Base-by-base conservation (phyloP, 2,329 filamentous ascomycete species). In the Verticillium isaacii region DNA sequence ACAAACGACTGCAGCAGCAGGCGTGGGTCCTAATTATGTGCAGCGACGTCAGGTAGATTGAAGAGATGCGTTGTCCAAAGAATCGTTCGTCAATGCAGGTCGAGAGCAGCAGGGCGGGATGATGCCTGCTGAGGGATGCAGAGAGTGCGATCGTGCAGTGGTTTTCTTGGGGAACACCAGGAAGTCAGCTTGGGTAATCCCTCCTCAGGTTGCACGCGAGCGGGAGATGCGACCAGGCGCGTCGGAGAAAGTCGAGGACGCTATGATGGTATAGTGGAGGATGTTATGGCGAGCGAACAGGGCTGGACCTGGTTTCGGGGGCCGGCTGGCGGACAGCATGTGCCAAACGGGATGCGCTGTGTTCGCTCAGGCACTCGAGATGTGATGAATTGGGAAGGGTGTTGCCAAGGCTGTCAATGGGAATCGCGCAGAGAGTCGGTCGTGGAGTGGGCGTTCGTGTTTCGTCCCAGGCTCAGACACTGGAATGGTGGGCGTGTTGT, bases 231-330 rank as follows among this genome's bases (percentile, higher is more conserved):
- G 45, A 52, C 45, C 45, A 52, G 45, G 45, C 45, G 45, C 45
- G 45, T 52, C 45, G 45, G 45, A 52, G 45, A 52, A 52, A 52
- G 45, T n/a, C 45, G 45, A 52, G 45, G 19, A 23, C 57, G 57
- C 57, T 58, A 39, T 58, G 57, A 41, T 41, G 57, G 39, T 58
- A 58, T 58, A 58, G 36, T 29, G 11, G 37, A 29, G 57, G 34
- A 14, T 32, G 32, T 32, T 58, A 58, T 58, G 41, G 39, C 39
- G 32, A 50, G 37, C 7, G 37, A 58, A 23, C 57, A 58, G 57
- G 57, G 57, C 57, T 41, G 57, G 17, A 50, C 57, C 57, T 34
- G 57, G 57, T 58, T 58, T 12, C 3, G 34, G 25, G 14, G 15
- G 56, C 39, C 32, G 37, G 56, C 23, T n/a, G 56, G 56, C 32